Percentiles rank a stretch among this genome's conserved stretches.
phyloP scores from a whole-genome alignment of 371 early-diverging fungal genomes.

The Phascolomyces articulosus region DNA sequence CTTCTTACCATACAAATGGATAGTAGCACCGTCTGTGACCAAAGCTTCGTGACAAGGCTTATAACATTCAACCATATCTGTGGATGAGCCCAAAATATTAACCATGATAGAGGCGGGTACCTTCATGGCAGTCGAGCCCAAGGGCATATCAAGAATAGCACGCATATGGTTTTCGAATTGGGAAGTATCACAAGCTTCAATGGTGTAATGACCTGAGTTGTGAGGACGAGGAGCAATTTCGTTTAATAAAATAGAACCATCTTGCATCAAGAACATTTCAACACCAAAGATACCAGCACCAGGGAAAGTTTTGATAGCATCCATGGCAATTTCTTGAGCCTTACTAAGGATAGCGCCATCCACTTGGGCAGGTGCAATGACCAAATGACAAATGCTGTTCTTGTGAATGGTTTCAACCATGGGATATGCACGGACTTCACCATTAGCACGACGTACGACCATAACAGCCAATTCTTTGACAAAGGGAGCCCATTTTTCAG shows the following conservation, averaged over 20 bases:
- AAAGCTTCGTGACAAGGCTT: constrained; percentile 73
- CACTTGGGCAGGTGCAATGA: constrained; percentile 94
- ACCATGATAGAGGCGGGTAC: constrained; percentile 93
- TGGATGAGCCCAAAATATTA: constrained; percentile 84
- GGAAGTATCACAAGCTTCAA: constrained; percentile 95
- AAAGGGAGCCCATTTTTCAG: constrained; percentile 94
- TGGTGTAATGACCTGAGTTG: constrained; percentile 98
- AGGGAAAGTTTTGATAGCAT: constrained; percentile 78
- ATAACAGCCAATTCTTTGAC: constrained; percentile 94
- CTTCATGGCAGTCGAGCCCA: constrained; percentile 90
- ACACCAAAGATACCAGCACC: constrained; percentile 96
- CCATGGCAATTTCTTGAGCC: constrained; percentile 82
- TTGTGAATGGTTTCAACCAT: constrained; percentile 95
- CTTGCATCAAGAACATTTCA: constrained; percentile 91
- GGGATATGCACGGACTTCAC: constrained; percentile 85
- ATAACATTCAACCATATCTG: constrained; percentile 62
- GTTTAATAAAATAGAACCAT: constrained; percentile 86
- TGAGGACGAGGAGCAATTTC: constrained; percentile 98
- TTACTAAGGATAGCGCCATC: constrained; percentile 70
- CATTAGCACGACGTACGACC: constrained; percentile 87
- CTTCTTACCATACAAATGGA: constrained; percentile 93
- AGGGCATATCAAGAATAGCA: constrained; percentile 89
- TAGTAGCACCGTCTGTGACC: constrained; percentile 80
- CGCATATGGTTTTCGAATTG: constrained; percentile 97
- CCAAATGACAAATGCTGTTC: constrained; percentile 93